Conservation (phyloP, 352 stramenopile genomes). For the Globisporangium apiculatum region DNA sequence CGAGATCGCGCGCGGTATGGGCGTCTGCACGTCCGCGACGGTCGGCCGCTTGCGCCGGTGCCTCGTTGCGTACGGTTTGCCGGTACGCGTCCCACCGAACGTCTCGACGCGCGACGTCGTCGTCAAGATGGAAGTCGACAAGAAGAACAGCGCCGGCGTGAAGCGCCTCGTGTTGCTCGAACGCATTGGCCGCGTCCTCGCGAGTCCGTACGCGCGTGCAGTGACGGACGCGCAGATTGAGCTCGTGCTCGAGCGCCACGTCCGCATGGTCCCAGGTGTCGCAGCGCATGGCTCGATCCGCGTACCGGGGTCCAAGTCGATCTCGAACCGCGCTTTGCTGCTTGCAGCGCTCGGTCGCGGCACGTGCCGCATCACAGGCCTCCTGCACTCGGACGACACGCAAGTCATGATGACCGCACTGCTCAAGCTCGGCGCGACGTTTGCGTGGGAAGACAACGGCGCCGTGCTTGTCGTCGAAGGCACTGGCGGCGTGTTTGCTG, state of each 20-base stretch:
- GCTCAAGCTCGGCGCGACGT: slow-evolving; percentile 84
- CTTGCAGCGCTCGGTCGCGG: slow-evolving; percentile 91
- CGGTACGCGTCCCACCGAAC: slow-evolving; percentile 52
- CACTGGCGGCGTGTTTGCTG: slow-evolving; percentile 57
- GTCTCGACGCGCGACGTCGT: slow-evolving; percentile 54
- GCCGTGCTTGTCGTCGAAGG: slow-evolving; percentile 69
- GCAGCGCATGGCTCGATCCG: slow-evolving; percentile 51
- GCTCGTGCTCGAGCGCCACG: slow-evolving; percentile 70
- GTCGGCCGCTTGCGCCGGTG: slow-evolving; percentile 64
- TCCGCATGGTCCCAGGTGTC: slow-evolving; percentile 44
- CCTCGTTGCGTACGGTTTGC: slow-evolving; percentile 61
- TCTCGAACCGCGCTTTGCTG: slow-evolving; percentile 96
- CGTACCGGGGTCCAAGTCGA: slow-evolving; percentile 96
- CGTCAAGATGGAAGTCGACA: slow-evolving; percentile 85
- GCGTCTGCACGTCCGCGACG: slow-evolving; percentile 58
- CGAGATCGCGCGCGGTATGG: slow-evolving; percentile 86
- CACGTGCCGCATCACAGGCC: slow-evolving; percentile 75
- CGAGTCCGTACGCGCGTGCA: slow-evolving; percentile 62
- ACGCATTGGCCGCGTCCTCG: slow-evolving; percentile 56
- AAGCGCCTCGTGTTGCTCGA: slow-evolving; percentile 82
- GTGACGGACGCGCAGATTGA: slow-evolving; percentile 71
- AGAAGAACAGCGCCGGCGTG: slow-evolving; percentile 77
- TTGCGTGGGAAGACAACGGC: slow-evolving; percentile 73
- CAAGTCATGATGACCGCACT: slow-evolving; percentile 97
- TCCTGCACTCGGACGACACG: slow-evolving; percentile 97